Percentiles rank a stretch among this genome's conserved stretches.
Evolutionary conservation across 108 stramenopile genomes (phyloP).

Genomic region (Skeletonema menzelii): DNA sequence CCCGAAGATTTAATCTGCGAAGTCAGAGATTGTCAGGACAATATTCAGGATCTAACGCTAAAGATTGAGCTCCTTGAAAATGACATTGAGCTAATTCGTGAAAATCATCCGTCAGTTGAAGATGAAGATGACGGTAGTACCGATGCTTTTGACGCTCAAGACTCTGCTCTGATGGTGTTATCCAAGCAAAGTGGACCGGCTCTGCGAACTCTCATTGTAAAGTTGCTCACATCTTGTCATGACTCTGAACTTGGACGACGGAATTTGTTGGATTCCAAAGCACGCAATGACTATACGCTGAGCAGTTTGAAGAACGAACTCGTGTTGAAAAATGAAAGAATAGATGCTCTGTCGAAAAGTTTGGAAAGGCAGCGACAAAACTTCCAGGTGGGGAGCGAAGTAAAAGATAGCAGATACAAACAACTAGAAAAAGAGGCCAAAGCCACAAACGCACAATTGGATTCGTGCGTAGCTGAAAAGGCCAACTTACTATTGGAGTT

Average conservation of each 20-base stretch:
- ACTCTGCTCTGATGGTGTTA: conserved; percentile 46
- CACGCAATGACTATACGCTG: background rate
- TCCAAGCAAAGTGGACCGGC: conserved; percentile 47
- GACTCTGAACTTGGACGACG: conserved; percentile 44
- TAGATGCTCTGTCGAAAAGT: conserved; percentile 8
- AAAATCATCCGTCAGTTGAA: conserved; percentile 44
- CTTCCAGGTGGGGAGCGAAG: background rate
- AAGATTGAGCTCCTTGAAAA: conserved; percentile 74
- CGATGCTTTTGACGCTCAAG: conserved; percentile 28
- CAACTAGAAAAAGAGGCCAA: background rate
- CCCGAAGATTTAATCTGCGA: conserved; percentile 9
- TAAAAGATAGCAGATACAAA: background rate
- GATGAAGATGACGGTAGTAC: conserved; percentile 13
- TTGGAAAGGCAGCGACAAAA: background rate
- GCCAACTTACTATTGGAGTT: background rate
- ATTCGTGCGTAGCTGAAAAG: conserved; percentile 10
- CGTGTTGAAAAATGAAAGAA: conserved; percentile 15
- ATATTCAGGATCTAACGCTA: conserved; percentile 70
- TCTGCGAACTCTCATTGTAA: conserved; percentile 59
- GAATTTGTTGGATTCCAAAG: background rate
- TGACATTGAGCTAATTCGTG: conserved; percentile 61
- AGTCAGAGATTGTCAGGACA: conserved; percentile 49
- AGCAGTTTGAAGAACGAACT: conserved; percentile 9
- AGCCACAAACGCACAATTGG: conserved; percentile 2
- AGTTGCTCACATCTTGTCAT: conserved; percentile 53